phyloP scores from a whole-genome alignment of 805 yeast species.

The Suhomyces vadensis region DNA sequence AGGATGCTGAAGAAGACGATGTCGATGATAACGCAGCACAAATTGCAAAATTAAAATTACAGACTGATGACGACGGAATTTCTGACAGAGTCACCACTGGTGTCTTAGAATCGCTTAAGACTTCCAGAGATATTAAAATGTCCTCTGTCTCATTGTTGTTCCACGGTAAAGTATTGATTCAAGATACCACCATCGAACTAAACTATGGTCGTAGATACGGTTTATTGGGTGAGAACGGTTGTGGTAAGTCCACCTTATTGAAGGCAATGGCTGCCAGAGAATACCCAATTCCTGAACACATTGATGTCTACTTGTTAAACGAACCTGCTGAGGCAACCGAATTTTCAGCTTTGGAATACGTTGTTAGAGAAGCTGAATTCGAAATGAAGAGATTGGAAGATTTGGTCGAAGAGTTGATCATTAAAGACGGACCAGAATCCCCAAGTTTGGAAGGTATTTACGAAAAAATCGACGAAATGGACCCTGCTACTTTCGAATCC shows the following conservation, averaged over 20 bases:
- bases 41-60: constrained; percentile 84
- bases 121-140: constrained; percentile 92
- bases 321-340: constrained; percentile 98
- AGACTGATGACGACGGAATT: constrained; percentile 89
- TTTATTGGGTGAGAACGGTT: constrained; percentile 96
- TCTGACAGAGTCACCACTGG: constrained; percentile 98
- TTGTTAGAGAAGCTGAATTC: constrained; percentile 92
- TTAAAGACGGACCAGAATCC: constrained; percentile 93
- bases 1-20: constrained; percentile 51
- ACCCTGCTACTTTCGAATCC: constrained; percentile 92
- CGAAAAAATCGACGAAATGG: constrained; percentile 95
- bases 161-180: constrained; percentile 96
- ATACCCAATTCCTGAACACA: constrained; percentile 88
- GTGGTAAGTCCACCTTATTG: constrained; percentile 96
- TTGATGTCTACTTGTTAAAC: constrained; percentile 89
- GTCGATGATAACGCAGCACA: constrained; percentile 67
- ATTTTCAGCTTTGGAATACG: constrained; percentile 90
- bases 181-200: constrained; percentile 88
- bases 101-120: constrained; percentile 82
- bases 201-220: constrained; percentile 98
- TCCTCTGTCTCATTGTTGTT: constrained; percentile 87
- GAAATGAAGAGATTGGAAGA: constrained; percentile 91
- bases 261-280: constrained; percentile 95
- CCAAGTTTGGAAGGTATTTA: constrained; percentile 82
- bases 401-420: constrained; percentile 83